Evolutionary conservation across 2,329 filamentous ascomycete genomes (phyloP), one percentile per base, ranked within the genome.

Genomic region (Drechslera avenae): DNA sequence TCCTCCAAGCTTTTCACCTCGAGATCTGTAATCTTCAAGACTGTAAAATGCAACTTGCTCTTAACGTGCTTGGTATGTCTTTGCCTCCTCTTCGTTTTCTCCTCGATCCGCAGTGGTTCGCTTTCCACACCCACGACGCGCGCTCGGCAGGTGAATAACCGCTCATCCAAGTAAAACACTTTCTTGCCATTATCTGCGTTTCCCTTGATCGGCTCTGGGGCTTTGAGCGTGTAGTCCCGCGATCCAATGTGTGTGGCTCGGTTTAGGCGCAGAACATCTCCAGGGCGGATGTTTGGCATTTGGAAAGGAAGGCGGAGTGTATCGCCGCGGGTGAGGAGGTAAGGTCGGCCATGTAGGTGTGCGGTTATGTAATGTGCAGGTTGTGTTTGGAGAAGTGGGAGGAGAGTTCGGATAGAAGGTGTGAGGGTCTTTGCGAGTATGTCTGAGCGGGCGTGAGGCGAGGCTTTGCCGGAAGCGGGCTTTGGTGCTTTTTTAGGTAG

Each of bases 31-130:
- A 99, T 88, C 68, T 86, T 83, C 75, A 99, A 70, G 17, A 96
- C 84, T 2, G 94, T 99, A 75, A 89, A 96, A 67, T 84, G 82
- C 72, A 96, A 90, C 83, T 99, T 97, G 80, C 91, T 97, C 78
- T 82, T 87, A 8, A 94, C 88, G 52, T 83, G 85, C 79, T 86
- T 90, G 41, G 84, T 82, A 69, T 83, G 81, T 57, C 85, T 76
- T 64, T 83, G 80, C 69, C 88, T 82, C 68, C 90, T 79, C 73
- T 88, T 88, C 67, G 79, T 83, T 76, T 83, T 83, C 73, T 81
- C 78, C 67, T 76, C 78, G 31, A 81, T 67, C 46, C 78, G 65
- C 77, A 82, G 72, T 35, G 81, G 81, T 85, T 89, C 79, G 50
- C 85, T 83, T 77, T 97, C 94, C 5, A 88, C 84, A 5, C 91